A percentile compares a stretch with the other conserved stretches of the same genome.
phyloP scores from a whole-genome alignment of 306 rosid genomes.

The Trifolium dubium region DNA sequence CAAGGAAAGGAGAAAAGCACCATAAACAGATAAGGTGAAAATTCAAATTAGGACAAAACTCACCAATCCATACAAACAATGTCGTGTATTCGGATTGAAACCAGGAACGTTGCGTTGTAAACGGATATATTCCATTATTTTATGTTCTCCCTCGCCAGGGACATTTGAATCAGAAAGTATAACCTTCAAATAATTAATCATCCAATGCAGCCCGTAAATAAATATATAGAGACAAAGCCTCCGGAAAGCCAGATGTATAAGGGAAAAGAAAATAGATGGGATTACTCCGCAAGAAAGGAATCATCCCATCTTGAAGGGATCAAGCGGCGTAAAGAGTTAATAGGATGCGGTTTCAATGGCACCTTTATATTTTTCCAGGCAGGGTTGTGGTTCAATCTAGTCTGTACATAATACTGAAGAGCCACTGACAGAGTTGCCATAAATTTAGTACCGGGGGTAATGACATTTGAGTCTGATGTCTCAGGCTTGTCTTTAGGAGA shows the following conservation, averaged over 20 bases:
- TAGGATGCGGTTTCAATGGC: slow-evolving; percentile 38
- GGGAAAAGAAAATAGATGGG: slow-evolving; percentile 54
- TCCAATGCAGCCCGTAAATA: slow-evolving; percentile 66
- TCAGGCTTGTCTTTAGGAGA: slow-evolving; percentile 68
- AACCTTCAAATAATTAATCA: slow-evolving; percentile 83
- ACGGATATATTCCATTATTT: slow-evolving; percentile 87
- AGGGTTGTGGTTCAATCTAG: slow-evolving; percentile 76
- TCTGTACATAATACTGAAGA: slow-evolving; percentile 85
- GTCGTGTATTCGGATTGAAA: slow-evolving; percentile 83
- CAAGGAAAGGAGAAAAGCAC: slow-evolving; percentile 7
- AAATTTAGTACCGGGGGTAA: slow-evolving; percentile 95
- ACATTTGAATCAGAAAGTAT: slow-evolving; percentile 96
- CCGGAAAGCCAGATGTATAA: slow-evolving; percentile 46
- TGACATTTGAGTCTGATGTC: slow-evolving; percentile 87
- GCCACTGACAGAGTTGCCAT: slow-evolving; percentile 88
- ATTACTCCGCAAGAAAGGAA: slow-evolving; percentile 63
- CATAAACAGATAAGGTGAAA: slow-evolving; percentile 23
- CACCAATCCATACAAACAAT: slow-evolving; percentile 95
- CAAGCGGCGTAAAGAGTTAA: slow-evolving; percentile 39
- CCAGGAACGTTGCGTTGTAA: slow-evolving; percentile 78
- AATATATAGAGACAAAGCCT: slow-evolving; percentile 63
- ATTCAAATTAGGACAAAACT: slow-evolving; percentile 44
- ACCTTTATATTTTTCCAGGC: slow-evolving; percentile 91
- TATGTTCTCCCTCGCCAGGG: slow-evolving; percentile 98
- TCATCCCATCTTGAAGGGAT: slow-evolving; percentile 56